Percentiles rank a stretch among this genome's conserved stretches.
Conservation (phyloP, 208 protist genomes). For the Acanthamoeba lenticulata region DNA sequence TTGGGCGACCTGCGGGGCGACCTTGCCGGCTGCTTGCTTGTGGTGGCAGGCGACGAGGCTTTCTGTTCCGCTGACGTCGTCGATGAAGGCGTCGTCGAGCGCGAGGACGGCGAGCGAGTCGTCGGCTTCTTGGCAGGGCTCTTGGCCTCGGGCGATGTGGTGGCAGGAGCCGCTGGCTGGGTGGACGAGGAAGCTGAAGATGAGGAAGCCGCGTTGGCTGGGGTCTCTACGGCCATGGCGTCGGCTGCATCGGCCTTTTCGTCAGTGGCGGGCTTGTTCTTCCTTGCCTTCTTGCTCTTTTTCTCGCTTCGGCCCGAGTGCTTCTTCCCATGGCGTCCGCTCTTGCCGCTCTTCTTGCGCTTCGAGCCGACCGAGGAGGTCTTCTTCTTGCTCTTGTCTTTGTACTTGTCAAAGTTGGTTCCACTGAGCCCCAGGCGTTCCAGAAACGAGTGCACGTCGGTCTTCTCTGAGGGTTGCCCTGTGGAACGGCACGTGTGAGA, state of each 20-base stretch:
- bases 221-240: not conserved
- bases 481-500: not conserved
- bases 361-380: not conserved
- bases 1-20: no score
- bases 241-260: not conserved
- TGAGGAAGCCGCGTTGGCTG: no score
- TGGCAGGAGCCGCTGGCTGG: no score
- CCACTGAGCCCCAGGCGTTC: not conserved
- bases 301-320: not conserved
- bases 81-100: no score
- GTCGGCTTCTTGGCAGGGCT: no score
- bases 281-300: not conserved
- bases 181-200: no score
- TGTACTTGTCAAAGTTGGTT: not conserved
- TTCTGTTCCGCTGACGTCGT: no score
- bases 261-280: not conserved
- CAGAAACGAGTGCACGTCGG: not conserved
- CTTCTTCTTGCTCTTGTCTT: not conserved
- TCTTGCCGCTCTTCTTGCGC: not conserved
- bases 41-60: no score
- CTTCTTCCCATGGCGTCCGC: not conserved
- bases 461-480: not conserved
- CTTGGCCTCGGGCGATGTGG: no score
- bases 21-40: no score
- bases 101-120: no score